Conservation (phyloP, 1,284 basidiomycete genomes). For the Sphagnurus paluster region DNA sequence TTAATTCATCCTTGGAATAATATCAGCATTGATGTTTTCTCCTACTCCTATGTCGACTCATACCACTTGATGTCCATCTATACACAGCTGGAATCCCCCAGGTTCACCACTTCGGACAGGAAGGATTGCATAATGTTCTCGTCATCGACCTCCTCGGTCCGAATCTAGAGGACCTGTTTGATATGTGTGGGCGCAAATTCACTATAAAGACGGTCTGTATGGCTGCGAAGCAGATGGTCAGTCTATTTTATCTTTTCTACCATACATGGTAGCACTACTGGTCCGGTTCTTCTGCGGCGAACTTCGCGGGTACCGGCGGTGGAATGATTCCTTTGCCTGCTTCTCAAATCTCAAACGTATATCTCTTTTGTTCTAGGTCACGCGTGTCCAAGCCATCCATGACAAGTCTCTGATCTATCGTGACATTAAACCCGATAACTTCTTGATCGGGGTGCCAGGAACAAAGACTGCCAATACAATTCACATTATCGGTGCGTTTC, state of each 20-base stretch:
- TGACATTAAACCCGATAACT: slow-evolving; percentile 99
- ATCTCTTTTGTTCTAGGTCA: slow-evolving; percentile 59
- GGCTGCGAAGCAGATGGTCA: slow-evolving; percentile 98
- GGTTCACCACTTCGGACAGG: slow-evolving; percentile 98
- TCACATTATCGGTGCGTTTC: slow-evolving; percentile 80
- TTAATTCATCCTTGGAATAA: slow-evolving; percentile 8
- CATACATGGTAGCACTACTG: slow-evolving; percentile 10
- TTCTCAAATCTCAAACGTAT: slow-evolving; percentile 13
- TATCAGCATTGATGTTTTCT: slow-evolving; percentile 10
- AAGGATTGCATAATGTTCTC: slow-evolving; percentile 95
- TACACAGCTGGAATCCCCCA: slow-evolving; percentile 87
- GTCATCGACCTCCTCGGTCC: slow-evolving; percentile 98
- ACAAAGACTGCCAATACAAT: slow-evolving; percentile 90
- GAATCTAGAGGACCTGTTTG: slow-evolving; percentile 95
- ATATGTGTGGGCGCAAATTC: slow-evolving; percentile 98
- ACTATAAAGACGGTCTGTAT: slow-evolving; percentile 97
- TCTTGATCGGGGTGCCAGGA: slow-evolving; percentile 92
- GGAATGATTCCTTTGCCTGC: slow-evolving; percentile 1
- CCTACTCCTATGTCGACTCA: slow-evolving; percentile 10
- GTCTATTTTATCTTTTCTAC: slow-evolving; percentile 23
- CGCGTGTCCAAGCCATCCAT: slow-evolving; percentile 96
- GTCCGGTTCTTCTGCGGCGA: background rate
- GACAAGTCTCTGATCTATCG: slow-evolving; percentile 99
- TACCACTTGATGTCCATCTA: slow-evolving; percentile 12
- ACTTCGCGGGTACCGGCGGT: slow-evolving; percentile 16